These are phyloP conservation scores for Letharia lupina DNA, from an alignment of 495 filamentous ascomycete species.

Conservation along the genomic window DNA sequence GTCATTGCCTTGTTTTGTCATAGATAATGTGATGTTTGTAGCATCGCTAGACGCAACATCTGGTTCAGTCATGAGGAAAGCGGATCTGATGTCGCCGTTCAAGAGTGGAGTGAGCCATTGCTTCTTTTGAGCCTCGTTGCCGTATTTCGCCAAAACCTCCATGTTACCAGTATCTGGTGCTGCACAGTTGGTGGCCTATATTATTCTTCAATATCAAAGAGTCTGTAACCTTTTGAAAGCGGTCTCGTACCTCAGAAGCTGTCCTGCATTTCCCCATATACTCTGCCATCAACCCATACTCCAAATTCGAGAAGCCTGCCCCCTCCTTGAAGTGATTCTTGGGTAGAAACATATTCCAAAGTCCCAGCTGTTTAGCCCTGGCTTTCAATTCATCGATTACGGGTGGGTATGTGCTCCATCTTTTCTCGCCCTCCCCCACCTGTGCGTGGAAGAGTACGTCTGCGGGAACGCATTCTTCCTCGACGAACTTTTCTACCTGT, in stretches of 20 bases:
- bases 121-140: slow-evolving; percentile 79
- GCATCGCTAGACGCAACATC: slow-evolving; percentile 80
- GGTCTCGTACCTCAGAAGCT: slow-evolving; percentile 56
- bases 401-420: slow-evolving; percentile 70
- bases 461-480: slow-evolving; percentile 88
- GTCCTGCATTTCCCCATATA: slow-evolving; percentile 69
- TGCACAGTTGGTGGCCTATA: slow-evolving; percentile 73
- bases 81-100: slow-evolving; percentile 77
- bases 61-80: slow-evolving; percentile 92
- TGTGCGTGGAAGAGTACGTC: slow-evolving; percentile 71
- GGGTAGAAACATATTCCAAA: slow-evolving; percentile 98
- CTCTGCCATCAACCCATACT: slow-evolving; percentile 92
- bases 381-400: slow-evolving; percentile 83
- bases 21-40: slow-evolving; percentile 76
- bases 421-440: slow-evolving; percentile 61
- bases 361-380: slow-evolving; percentile 71
- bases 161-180: slow-evolving; percentile 94
- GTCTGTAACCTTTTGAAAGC: not conserved
- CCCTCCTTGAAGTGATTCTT: slow-evolving; percentile 92
- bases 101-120: slow-evolving; percentile 77
- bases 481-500: slow-evolving; percentile 88
- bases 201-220: slow-evolving; percentile 6
- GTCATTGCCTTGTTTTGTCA: slow-evolving; percentile 68
- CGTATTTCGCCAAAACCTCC: slow-evolving; percentile 92
- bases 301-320: slow-evolving; percentile 81